Conservation (phyloP, 805 yeast genomes). For the Citeromyces nyonsensis region DNA sequence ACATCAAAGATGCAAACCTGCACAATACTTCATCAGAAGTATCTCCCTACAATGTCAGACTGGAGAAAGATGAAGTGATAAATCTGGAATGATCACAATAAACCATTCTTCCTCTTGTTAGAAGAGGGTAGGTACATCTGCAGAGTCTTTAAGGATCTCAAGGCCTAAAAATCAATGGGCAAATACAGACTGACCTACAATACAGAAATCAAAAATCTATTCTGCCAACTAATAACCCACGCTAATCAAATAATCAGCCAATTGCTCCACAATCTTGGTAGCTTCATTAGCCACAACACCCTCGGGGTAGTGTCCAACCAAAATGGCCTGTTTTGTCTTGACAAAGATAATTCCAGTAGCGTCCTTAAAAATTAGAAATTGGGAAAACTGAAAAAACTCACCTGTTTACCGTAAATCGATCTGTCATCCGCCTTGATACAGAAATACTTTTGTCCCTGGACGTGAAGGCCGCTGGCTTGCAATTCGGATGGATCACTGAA, state of each 20-base stretch:
- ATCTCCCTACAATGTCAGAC: too few relatives aligned
- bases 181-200: too few relatives aligned
- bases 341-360: conserved; percentile 83
- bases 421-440: conserved; percentile 81
- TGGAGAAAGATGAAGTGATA: too few relatives aligned
- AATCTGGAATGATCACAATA: too few relatives aligned
- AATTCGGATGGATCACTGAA: conserved; percentile 65
- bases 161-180: neutral
- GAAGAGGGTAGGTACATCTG: neutral
- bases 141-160: neutral
- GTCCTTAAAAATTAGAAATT: conserved; percentile 23
- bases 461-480: conserved; percentile 77
- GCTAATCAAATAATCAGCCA: conserved; percentile 88
- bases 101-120: neutral
- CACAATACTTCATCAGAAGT: too few relatives aligned
- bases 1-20: too few relatives aligned
- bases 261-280: conserved; percentile 82
- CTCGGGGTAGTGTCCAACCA: conserved; percentile 88
- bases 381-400: conserved; percentile 3
- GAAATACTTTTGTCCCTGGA: conserved; percentile 78
- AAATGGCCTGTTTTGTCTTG: conserved; percentile 84
- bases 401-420: conserved; percentile 81
- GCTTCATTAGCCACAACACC: conserved; percentile 93
- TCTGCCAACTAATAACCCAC: conserved; percentile 46
- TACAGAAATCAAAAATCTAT: conserved; percentile 2